These are phyloP conservation scores for Saposhnikovia divaricata DNA, from an alignment of 129 eudicot species.

Conservation along the genomic window DNA sequence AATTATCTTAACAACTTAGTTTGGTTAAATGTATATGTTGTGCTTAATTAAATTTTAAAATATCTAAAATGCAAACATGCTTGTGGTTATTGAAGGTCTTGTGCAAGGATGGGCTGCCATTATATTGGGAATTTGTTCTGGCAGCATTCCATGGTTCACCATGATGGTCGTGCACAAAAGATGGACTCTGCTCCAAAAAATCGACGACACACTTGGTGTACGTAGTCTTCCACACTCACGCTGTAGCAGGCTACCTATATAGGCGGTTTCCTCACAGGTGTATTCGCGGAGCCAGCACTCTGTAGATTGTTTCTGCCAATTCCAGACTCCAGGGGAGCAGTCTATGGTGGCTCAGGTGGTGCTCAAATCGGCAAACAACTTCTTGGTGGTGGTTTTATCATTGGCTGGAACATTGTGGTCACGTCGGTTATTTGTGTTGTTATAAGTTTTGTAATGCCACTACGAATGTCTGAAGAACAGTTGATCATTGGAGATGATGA, in stretches of 20 bases:
- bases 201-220: not conserved
- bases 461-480: not conserved
- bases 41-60: not conserved
- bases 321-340: not conserved
- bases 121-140: not conserved
- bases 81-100: slow-evolving; percentile 5
- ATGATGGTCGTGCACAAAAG: not conserved
- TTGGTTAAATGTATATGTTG: not conserved
- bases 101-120: slow-evolving; percentile 5
- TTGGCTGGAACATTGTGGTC: not conserved
- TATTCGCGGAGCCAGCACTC: not conserved
- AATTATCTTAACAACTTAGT: no score
- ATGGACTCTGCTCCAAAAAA: not conserved
- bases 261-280: slow-evolving; percentile 2
- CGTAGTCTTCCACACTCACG: not conserved
- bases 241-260: slow-evolving; percentile 1
- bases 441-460: slow-evolving; percentile 1
- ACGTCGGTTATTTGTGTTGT: not conserved
- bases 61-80: not conserved
- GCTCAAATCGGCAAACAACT: not conserved
- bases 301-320: slow-evolving; percentile 3
- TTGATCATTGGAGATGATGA: not conserved
- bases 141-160: slow-evolving; percentile 2
- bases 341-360: not conserved
- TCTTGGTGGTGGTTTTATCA: not conserved